Evolutionary conservation across 306 rosid genomes (phyloP).

Genomic region (Mucuna pruriens): DNA sequence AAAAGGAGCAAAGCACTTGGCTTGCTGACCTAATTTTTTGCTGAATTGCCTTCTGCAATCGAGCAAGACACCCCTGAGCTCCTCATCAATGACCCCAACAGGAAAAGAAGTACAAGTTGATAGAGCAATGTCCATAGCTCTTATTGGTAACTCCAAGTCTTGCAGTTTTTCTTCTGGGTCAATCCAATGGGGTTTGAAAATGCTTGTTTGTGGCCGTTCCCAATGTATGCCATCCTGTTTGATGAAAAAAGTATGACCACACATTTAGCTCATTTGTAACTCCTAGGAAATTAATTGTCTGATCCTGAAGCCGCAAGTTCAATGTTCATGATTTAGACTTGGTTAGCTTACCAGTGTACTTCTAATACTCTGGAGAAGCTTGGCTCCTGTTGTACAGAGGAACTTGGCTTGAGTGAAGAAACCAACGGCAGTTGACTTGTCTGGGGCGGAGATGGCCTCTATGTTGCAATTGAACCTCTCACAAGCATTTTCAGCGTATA

Average conservation of each 20-base stretch:
- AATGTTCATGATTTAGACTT: background rate
- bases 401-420: constrained; percentile 50
- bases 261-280: constrained; percentile 16
- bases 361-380: constrained; percentile 50
- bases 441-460: constrained; percentile 54
- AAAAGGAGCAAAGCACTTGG: constrained; percentile 43
- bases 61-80: constrained; percentile 48
- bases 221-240: constrained; percentile 73
- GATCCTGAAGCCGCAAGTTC: background rate
- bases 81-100: constrained; percentile 51
- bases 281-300: constrained; percentile 12
- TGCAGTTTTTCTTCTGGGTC: constrained; percentile 50
- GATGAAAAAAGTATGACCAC: background rate
- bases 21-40: constrained; percentile 49
- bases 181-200: constrained; percentile 36
- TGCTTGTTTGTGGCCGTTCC: constrained; percentile 58
- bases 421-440: constrained; percentile 42
- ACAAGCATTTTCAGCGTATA: constrained; percentile 55
- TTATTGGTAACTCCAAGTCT: constrained; percentile 54
- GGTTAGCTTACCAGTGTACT: constrained; percentile 53
- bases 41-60: constrained; percentile 43
- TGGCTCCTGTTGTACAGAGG: constrained; percentile 58
- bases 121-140: constrained; percentile 76
- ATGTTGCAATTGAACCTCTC: constrained; percentile 57
- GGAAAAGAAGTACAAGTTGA: constrained; percentile 51